phyloP scores from a whole-genome alignment of 164 flowering plant species.

The Piper betle region DNA sequence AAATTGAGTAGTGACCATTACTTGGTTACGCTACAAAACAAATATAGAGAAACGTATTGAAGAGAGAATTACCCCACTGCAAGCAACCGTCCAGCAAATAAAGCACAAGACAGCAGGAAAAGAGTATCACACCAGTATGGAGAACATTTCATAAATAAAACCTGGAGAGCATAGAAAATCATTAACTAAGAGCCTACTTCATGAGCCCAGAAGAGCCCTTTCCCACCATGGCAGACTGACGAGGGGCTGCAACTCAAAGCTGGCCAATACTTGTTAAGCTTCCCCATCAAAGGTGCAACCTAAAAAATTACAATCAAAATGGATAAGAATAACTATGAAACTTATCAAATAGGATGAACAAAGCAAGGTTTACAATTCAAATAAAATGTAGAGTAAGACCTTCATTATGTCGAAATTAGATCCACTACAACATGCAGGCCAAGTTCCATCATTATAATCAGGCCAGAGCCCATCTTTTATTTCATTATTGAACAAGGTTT shows the following conservation, averaged over 20 bases:
- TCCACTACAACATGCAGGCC: conserved; percentile 65
- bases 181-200: conserved; percentile 40
- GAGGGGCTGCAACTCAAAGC: conserved; percentile 48
- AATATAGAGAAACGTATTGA: conserved; percentile 2
- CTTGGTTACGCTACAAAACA: not conserved
- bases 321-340: not conserved
- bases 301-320: conserved; percentile 13
- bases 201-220: conserved; percentile 84
- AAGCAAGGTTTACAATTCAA: not conserved
- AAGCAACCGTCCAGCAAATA: conserved; percentile 14
- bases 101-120: conserved; percentile 17
- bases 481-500: not conserved
- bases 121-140: conserved; percentile 17
- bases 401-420: conserved; percentile 40
- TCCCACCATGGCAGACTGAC: conserved; percentile 50
- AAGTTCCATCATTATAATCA: conserved; percentile 70
- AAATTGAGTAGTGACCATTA: not conserved
- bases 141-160: not conserved
- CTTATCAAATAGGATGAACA: not conserved
- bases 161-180: not conserved
- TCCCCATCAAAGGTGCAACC: conserved; percentile 47
- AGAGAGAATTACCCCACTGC: conserved; percentile 71
- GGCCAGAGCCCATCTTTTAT: conserved; percentile 72
- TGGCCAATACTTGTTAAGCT: conserved; percentile 76
- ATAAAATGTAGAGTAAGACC: conserved; percentile 16